Conservation (phyloP, 768 basidiomycete genomes). For the Cyclocybe cylindracea region DNA sequence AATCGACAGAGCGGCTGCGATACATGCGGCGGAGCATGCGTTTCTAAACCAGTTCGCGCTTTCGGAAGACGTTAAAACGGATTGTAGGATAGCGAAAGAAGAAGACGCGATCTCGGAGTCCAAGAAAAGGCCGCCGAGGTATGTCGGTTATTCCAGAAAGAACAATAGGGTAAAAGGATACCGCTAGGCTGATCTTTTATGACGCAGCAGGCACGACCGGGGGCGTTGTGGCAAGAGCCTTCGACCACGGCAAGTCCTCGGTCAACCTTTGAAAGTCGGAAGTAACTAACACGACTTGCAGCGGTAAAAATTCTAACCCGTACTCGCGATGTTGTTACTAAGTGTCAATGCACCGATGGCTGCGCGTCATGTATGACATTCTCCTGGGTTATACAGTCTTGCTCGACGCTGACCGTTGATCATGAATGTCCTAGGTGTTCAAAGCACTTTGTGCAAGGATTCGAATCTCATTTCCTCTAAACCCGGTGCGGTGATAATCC, state of each 20-base stretch:
- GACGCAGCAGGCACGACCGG: constrained; percentile 71
- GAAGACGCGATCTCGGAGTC: constrained; percentile 60
- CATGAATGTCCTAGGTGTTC: constrained; percentile 50
- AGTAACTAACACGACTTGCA: constrained; percentile 12
- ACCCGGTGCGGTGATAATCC: constrained; percentile 67
- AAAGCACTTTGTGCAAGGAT: constrained; percentile 66
- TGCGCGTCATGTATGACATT: constrained; percentile 62
- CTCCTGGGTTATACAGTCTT: background rate
- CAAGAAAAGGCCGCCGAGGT: constrained; percentile 71
- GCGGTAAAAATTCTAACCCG: constrained; percentile 61
- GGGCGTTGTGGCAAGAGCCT: constrained; percentile 75
- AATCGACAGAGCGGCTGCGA: constrained; percentile 74
- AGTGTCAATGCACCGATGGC: constrained; percentile 69
- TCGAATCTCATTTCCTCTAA: constrained; percentile 76
- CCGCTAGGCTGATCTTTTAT: constrained; percentile 74
- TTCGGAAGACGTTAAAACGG: constrained; percentile 70
- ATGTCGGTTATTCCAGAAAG: background rate
- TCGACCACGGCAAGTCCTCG: constrained; percentile 66
- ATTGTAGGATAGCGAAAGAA: constrained; percentile 81
- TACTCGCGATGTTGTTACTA: constrained; percentile 56
- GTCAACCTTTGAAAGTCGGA: background rate
- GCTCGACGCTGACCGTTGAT: background rate
- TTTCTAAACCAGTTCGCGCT: constrained; percentile 77
- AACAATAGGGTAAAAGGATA: background rate
- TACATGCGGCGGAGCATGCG: constrained; percentile 86